Evolutionary conservation across 2,329 filamentous ascomycete species (phyloP), one percentile per base, ranked within the genome.

Genomic region (Penicillium crustosum): DNA sequence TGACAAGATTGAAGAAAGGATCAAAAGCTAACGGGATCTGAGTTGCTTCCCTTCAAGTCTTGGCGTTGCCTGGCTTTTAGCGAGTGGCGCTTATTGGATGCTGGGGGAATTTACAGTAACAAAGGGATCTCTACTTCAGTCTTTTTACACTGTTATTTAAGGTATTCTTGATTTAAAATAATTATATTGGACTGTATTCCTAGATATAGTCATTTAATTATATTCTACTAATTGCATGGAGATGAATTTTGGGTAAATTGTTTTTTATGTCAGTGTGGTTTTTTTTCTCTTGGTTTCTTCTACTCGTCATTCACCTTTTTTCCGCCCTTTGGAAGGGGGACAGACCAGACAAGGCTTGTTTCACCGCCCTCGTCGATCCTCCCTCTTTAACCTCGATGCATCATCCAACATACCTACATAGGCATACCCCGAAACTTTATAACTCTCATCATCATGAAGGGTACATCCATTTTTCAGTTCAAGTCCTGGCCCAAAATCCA

Each of bases 401-500:
- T 50, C 33, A 25, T 52, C 15, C 17, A 54, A 27, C 49, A 54
- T 35, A 7, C 33, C 12, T 6, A 35, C 15, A 17, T 35, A 35
- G 5, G 31, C 13, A n/a, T n/a, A 35, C 15, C 15, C 33, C 12
- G 4, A 27, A 13, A 27, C 41, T 13, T 44, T 60, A 17, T 35
- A 12, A 48, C 57, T 54, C 53, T 60, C 60, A 57, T 55, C 56
- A 76, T 67, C 67, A 86, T 87, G 81, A 85, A 81, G 69, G 75
- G 77, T 25, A 79, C 82, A 2, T 72, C 78, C 2, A 73, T 78
- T 38, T 75, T 79, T 42, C 72, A 75, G 42, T 77, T 83, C 61
- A 80, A 77, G 55, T 74, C 79, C 23, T 78, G 85, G 69, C 77
- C 79, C 27, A 85, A 82, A 68, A 78, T 88, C 41, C 79, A 82